Percentiles rank a stretch among this genome's conserved stretches.
These are phyloP conservation scores for Cyclaneusma minus DNA, from an alignment of 2,329 filamentous ascomycete genomes.

Conservation along the genomic window DNA sequence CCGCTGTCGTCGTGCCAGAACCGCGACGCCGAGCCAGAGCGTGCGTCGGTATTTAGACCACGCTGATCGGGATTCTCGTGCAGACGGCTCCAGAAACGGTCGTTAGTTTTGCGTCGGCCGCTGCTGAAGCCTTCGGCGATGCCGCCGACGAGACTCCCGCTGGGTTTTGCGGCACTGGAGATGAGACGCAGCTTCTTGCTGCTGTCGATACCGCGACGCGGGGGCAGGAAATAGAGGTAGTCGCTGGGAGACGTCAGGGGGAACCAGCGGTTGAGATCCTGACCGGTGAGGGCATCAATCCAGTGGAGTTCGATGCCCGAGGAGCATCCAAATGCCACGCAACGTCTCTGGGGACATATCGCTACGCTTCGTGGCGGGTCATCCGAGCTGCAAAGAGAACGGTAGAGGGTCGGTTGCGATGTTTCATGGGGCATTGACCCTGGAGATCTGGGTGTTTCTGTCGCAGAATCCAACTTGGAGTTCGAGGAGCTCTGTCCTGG, in stretches of 20 bases:
- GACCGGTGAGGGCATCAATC: slow-evolving; percentile 27
- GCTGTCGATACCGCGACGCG: slow-evolving; percentile 32
- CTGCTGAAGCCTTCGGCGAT: slow-evolving; percentile 10
- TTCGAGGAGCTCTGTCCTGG: no score
- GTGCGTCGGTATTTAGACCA: no score
- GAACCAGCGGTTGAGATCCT: slow-evolving; percentile 38
- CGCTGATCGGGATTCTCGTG: no score
- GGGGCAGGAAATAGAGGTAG: slow-evolving; percentile 43
- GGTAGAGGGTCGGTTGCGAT: slow-evolving; percentile 18
- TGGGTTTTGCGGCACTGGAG: slow-evolving; percentile 37
- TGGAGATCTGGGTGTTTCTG: no score
- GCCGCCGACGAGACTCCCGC: slow-evolving; percentile 13
- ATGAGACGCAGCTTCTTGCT: slow-evolving; percentile 44
- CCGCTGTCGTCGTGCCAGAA: slow-evolving; percentile 5
- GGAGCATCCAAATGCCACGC: slow-evolving; percentile 49
- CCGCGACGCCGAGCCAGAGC: slow-evolving; percentile 6
- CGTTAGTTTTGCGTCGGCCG: slow-evolving; percentile 8
- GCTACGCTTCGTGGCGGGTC: slow-evolving; percentile 50
- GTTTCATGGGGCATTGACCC: slow-evolving; percentile 19
- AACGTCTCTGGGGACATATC: slow-evolving; percentile 47
- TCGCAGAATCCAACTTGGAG: no score
- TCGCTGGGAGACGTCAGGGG: slow-evolving; percentile 36
- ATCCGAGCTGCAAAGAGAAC: slow-evolving; percentile 41
- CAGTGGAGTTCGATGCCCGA: slow-evolving; percentile 49
- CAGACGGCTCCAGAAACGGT: slow-evolving; percentile 14